phyloP scores from a whole-genome alignment of 768 basidiomycete genomes.

The Clavulina sp. region DNA sequence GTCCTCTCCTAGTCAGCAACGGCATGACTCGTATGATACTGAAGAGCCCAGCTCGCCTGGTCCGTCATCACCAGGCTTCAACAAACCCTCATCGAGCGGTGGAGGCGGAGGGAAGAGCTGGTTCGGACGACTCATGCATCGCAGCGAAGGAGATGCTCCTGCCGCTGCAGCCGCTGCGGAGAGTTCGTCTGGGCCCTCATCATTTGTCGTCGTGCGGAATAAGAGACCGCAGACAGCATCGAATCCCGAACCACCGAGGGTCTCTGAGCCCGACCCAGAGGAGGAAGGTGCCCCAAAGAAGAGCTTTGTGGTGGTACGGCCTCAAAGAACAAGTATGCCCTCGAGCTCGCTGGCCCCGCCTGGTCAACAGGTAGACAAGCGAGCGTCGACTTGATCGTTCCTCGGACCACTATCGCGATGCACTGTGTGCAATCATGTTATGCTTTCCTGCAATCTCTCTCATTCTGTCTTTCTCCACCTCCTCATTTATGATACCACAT shows the following conservation, averaged over 20 bases:
- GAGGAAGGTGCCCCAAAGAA: neutral
- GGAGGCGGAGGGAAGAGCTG: no score
- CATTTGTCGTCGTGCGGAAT: conserved; percentile 1
- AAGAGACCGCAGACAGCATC: neutral
- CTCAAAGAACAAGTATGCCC: neutral
- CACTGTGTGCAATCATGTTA: no score
- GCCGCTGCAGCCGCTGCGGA: neutral
- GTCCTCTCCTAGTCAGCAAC: neutral
- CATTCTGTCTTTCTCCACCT: no score
- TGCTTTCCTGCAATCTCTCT: no score
- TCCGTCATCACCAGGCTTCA: neutral
- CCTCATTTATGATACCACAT: no score
- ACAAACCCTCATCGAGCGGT: neutral
- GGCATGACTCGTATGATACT: neutral
- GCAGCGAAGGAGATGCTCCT: neutral
- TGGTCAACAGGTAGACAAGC: conserved; percentile 7
- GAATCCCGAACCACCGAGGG: neutral
- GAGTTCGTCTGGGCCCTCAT: neutral
- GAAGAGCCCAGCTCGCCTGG: no score
- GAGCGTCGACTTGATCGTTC: no score
- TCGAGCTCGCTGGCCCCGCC: neutral
- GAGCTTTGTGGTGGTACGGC: neutral
- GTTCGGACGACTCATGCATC: neutral
- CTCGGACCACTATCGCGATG: no score
- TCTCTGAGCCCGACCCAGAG: neutral